Evolutionary conservation across 129 eudicot species (phyloP).

Genomic region (Escallonia herrerae): DNA sequence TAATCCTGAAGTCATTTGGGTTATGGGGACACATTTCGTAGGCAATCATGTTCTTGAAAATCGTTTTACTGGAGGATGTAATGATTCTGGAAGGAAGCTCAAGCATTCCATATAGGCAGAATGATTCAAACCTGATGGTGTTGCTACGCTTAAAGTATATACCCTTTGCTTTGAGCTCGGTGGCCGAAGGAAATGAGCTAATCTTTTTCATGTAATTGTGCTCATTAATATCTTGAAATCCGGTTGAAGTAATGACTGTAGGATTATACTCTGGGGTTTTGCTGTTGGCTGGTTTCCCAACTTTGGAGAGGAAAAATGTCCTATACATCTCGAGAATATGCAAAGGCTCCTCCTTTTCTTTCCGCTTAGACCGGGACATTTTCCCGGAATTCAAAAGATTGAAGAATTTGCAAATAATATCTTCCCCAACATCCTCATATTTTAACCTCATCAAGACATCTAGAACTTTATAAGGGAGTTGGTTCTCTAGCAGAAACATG

Average conservation of each 20-base stretch:
- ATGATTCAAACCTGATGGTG: slow-evolving; percentile 11
- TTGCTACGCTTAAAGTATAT: slow-evolving; percentile 8
- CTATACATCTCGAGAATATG: slow-evolving; percentile 41
- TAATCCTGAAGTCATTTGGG: slow-evolving; percentile 18
- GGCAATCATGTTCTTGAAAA: slow-evolving; percentile 38
- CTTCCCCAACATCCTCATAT: too few relatives aligned
- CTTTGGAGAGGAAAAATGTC: slow-evolving; percentile 14
- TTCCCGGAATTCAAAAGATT: too few relatives aligned
- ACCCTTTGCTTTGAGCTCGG: slow-evolving; percentile 30
- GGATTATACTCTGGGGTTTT: too few relatives aligned
- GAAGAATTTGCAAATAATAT: too few relatives aligned
- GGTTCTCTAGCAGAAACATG: too few relatives aligned
- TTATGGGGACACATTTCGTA: slow-evolving; percentile 31
- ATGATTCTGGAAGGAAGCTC: slow-evolving; percentile 24
- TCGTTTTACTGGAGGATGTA: slow-evolving; percentile 25
- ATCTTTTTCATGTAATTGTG: slow-evolving; percentile 24
- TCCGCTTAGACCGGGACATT: too few relatives aligned
- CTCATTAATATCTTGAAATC: not conserved
- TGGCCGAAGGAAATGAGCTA: slow-evolving; percentile 25
- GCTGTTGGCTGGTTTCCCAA: too few relatives aligned
- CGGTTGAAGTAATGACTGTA: too few relatives aligned
- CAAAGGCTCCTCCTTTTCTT: slow-evolving; percentile 2
- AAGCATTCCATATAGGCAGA: slow-evolving; percentile 7
- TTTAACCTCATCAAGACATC: too few relatives aligned
- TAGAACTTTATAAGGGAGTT: too few relatives aligned